Base-by-base conservation (phyloP, 2,329 filamentous ascomycete genomes). In the Claviceps paspali region DNA sequence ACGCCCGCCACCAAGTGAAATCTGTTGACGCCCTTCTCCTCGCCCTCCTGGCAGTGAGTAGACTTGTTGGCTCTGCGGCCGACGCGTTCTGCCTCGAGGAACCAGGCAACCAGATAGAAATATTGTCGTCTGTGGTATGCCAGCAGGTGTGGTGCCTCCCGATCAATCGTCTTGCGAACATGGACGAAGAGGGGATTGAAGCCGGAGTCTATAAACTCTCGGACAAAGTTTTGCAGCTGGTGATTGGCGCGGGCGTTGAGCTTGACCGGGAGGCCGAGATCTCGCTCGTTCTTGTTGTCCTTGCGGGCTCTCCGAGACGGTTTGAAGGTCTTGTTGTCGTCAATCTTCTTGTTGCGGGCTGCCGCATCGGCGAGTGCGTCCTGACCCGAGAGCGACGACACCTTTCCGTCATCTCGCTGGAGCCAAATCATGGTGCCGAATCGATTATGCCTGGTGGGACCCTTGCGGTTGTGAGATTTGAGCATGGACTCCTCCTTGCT, bases 401-500 rank as follows among this genome's bases (percentile, higher is more conserved):
- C 73, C 50, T 87, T 87, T 35, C 81, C 77, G 47, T 87, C 81
- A 34, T 86, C 82, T 39, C 87, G 70, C 61, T 93, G 85, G 27
- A 98, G 76, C 87, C 88, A 96, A 24, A 95, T 77, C 83, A 96
- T 96, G 9, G 87, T 93, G 3, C 91, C 91, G 51, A 96, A 98
- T 24, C 91, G 75, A 48, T 87, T 93, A 57, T 98, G 91, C 33
- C 91, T 69, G 3, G 85, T 87, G 0, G 87, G 83, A 3, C 82
- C 82, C 51, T 78, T 78, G 47, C 77, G 79, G 38, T 80, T 79
- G 49, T 86, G 80, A 34, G 79, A 72, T 48, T 79, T 76, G 38
- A 84, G 67, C 76, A 93, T 82, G n/a, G 78, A 73, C 2, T 78
- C 77, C 58, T 98, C 91, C 51, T 91, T 85, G 38, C 73, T 74